phyloP scores from a whole-genome alignment of 768 basidiomycete species.

The Russula brevipes region DNA sequence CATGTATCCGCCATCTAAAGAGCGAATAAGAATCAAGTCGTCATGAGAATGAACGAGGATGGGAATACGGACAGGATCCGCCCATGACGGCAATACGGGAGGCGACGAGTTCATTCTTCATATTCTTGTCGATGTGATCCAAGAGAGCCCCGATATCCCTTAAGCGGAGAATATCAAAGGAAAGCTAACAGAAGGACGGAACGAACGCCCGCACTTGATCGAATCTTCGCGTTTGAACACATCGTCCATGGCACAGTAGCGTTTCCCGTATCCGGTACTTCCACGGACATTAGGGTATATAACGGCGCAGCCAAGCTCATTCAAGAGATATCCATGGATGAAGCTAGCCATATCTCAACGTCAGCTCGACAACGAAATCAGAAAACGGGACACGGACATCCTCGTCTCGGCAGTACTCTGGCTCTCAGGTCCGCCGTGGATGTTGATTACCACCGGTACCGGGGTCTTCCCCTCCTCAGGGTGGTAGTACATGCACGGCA shows the following conservation, averaged over 20 bases:
- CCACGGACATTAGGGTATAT: constrained; percentile 43
- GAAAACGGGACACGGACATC: constrained; percentile 29
- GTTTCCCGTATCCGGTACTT: constrained; percentile 40
- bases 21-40: background rate
- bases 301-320: constrained; percentile 38
- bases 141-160: constrained; percentile 38
- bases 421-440: constrained; percentile 39
- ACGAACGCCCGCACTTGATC: constrained; percentile 33
- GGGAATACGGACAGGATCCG: constrained; percentile 35
- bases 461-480: constrained; percentile 30
- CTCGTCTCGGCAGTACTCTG: constrained; percentile 35
- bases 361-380: background rate
- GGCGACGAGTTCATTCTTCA: constrained; percentile 34
- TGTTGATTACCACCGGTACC: constrained; percentile 35
- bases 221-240: constrained; percentile 42
- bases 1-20: constrained; percentile 21
- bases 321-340: constrained; percentile 40
- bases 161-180: constrained; percentile 10
- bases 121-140: constrained; percentile 33
- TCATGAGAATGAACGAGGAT: background rate
- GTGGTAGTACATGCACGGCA: constrained; percentile 42
- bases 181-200: background rate
- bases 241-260: constrained; percentile 38
- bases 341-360: constrained; percentile 7
- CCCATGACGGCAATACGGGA: constrained; percentile 40